Percentiles rank a stretch among this genome's conserved stretches.
These are phyloP conservation scores for Globisporangium mamillatum DNA, from an alignment of 352 stramenopile genomes.

Conservation along the genomic window DNA sequence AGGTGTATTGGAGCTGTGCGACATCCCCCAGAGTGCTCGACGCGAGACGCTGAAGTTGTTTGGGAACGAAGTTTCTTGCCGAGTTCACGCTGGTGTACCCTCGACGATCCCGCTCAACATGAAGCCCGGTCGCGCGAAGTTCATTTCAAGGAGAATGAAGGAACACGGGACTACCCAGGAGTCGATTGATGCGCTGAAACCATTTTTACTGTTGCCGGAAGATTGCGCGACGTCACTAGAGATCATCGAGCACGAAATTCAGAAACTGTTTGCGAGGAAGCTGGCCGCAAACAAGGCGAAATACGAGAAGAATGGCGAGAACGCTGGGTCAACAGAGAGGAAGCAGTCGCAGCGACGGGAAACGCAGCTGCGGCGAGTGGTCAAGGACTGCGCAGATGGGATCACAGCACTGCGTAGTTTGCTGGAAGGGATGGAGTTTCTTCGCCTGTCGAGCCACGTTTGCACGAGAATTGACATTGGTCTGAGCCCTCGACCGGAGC, in stretches of 20 bases:
- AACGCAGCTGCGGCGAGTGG: conserved; percentile 47
- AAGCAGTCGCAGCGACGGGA: conserved; percentile 75
- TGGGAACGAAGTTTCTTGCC: conserved; percentile 69
- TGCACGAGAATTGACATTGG: conserved; percentile 74
- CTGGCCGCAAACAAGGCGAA: conserved; percentile 26
- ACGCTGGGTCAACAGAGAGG: conserved; percentile 17
- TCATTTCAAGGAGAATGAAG: conserved; percentile 66
- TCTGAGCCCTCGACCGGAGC: conserved; percentile 67
- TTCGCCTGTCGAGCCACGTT: conserved; percentile 53
- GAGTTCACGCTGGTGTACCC: conserved; percentile 55
- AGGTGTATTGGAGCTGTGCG: conserved; percentile 69
- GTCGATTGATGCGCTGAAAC: conserved; percentile 54
- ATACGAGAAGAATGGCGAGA: conserved; percentile 11
- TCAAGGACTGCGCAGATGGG: conserved; percentile 73
- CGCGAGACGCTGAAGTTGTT: conserved; percentile 76
- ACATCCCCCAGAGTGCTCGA: conserved; percentile 43
- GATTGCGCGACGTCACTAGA: conserved; percentile 60
- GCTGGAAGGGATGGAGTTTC: conserved; percentile 71
- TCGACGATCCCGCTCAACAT: conserved; percentile 58
- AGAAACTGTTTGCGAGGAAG: conserved; percentile 56
- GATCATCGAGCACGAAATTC: conserved; percentile 61
- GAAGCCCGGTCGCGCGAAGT: conserved; percentile 72
- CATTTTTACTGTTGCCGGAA: conserved; percentile 76
- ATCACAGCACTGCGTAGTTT: conserved; percentile 58
- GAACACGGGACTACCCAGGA: conserved; percentile 49